Base-by-base conservation (phyloP, 129 eudicot genomes). In the Rutidosis leptorrhynchoides region DNA sequence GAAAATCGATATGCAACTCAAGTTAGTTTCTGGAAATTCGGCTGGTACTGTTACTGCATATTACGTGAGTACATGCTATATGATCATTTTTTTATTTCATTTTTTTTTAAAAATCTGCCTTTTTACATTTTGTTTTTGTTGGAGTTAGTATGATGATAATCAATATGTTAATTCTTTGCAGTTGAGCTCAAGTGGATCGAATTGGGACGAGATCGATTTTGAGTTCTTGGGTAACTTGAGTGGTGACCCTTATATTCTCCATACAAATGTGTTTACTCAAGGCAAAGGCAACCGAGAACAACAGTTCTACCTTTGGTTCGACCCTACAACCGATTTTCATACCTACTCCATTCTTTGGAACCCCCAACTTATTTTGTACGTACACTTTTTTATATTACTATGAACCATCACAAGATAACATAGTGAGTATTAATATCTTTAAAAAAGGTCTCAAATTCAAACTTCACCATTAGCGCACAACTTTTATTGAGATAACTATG, bases 41-140 rank as follows among this genome's bases (percentile, higher is more conserved):
- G 87, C 87, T 22, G 87, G 87, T 45, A 82, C 83, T 26, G 87
- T 82, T 48, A 78, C 87, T 15, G 77, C 77, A 2, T 72, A 62
- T 20, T 72, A 72, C 25, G 76, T 80, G 57, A 62, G 53, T 24
- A 28, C 16, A 19, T 51, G 6, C 37, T 70, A 33, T n/a, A 9
- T 3, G 29, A 37, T 11, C 54, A 22, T 24, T 7, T 4, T 32
- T 24, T 53, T 11, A 16, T 25, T 19, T 26, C 22, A 1, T 52
- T n/a, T 40, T 25, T 17, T 22, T 21, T 49, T 0, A 49, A n/a
- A 48, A 16, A 22, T 56, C 11, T 5, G 19, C 43, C 15, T 20
- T 20, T 19, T 6, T 3, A 20, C 20, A 7, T 20, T 11, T 49
- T 4, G 12, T 3, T 4, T 19, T 0, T 19, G 11, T 52, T 21